phyloP scores from a whole-genome alignment of 176 grass and related monocot species.

The Themeda triandra region DNA sequence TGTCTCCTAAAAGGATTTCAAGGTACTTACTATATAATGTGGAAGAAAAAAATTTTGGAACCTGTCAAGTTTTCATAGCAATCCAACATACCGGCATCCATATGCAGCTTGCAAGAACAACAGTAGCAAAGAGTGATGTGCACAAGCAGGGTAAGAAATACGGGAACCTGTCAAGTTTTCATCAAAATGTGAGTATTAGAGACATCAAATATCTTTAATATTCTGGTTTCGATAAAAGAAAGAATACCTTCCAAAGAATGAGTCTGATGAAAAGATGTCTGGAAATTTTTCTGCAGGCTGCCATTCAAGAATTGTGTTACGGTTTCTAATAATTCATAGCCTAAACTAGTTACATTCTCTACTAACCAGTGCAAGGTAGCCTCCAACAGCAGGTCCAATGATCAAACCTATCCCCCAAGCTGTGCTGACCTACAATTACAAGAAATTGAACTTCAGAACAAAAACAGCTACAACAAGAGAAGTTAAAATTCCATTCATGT shows the following conservation, averaged over 20 bases:
- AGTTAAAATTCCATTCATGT: background rate
- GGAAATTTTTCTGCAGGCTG: slow-evolving; percentile 97
- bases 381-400: slow-evolving; percentile 89
- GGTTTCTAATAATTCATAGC: background rate
- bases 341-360: background rate
- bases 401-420: slow-evolving; percentile 75
- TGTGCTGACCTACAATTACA: slow-evolving; percentile 47
- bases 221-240: background rate
- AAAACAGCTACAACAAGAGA: background rate
- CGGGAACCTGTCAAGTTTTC: slow-evolving; percentile 52
- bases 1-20: too few species aligned
- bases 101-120: slow-evolving; percentile 69
- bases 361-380: slow-evolving; percentile 75
- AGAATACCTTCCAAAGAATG: slow-evolving; percentile 67
- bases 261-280: slow-evolving; percentile 66
- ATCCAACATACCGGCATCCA: slow-evolving; percentile 82
- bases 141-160: slow-evolving; percentile 86
- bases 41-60: too few species aligned
- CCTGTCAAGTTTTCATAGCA: too few species aligned
- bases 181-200: slow-evolving; percentile 15
- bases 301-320: background rate
- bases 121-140: slow-evolving; percentile 61
- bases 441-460: slow-evolving; percentile 4
- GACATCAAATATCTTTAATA: background rate
- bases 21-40: too few species aligned